Percentiles rank a stretch among this genome's conserved stretches.
Conservation (phyloP, 108 stramenopile species). For the Cyclotella cryptica region DNA sequence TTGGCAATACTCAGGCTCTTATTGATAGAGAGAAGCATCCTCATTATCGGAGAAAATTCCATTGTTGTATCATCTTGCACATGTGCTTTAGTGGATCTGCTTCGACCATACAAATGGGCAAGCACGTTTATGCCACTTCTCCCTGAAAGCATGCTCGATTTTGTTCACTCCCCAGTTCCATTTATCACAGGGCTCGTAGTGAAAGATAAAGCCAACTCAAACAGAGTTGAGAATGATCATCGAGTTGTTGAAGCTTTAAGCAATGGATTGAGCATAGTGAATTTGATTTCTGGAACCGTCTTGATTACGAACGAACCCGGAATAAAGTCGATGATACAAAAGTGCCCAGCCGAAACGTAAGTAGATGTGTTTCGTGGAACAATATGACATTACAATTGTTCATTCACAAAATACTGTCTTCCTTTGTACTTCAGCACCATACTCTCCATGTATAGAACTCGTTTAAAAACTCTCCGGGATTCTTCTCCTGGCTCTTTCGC, state of each 20-base stretch:
- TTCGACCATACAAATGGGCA: constrained; percentile 46
- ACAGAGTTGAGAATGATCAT: constrained; percentile 11
- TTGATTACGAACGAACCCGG: constrained; percentile 19
- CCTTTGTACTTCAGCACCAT: background rate
- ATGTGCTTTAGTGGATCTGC: constrained; percentile 34
- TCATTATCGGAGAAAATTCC: constrained; percentile 31
- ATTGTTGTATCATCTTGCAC: constrained; percentile 33
- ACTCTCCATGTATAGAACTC: constrained; percentile 14
- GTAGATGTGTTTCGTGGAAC: background rate
- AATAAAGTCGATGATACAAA: constrained; percentile 18
- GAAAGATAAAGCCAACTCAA: background rate
- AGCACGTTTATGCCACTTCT: constrained; percentile 50
- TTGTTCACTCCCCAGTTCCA: constrained; percentile 46
- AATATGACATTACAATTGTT: background rate
- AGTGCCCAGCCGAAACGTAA: constrained; percentile 11
- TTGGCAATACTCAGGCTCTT: constrained; percentile 32
- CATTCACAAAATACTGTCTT: background rate
- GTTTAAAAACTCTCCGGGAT: constrained; percentile 1
- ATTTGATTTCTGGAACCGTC: constrained; percentile 13
- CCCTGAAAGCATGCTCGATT: constrained; percentile 42
- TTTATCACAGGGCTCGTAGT: constrained; percentile 33
- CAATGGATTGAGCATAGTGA: constrained; percentile 31
- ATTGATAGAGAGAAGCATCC: constrained; percentile 35
- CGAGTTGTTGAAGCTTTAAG: constrained; percentile 27
- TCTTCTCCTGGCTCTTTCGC: constrained; percentile 1